These are phyloP conservation scores for Wallacemonas collosoma DNA, from an alignment of 208 protist genomes.

Conservation along the genomic window DNA sequence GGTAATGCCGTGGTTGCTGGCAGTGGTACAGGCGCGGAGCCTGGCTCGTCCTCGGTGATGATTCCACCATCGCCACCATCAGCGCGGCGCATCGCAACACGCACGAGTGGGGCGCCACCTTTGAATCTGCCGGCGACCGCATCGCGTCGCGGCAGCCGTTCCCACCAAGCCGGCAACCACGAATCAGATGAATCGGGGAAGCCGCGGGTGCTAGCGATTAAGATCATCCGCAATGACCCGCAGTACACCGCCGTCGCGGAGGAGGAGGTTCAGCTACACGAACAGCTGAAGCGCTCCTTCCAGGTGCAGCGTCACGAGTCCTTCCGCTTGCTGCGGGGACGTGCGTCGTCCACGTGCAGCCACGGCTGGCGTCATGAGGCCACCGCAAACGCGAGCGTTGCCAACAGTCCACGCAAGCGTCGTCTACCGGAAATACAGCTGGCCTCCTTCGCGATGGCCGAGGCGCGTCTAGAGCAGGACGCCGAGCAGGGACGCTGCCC, in stretches of 20 bases:
- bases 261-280: constrained; percentile 45
- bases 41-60: constrained; percentile 20
- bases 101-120: neutral
- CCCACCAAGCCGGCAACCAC: neutral
- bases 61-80: constrained; percentile 13
- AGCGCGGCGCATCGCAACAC: constrained; percentile 10
- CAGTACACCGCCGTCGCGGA: constrained; percentile 49
- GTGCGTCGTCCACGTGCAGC: neutral
- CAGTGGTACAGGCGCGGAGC: neutral
- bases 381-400: neutral
- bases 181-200: constrained; percentile 4
- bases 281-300: constrained; percentile 34
- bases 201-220: constrained; percentile 31
- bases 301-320: constrained; percentile 11
- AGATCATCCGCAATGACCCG: constrained; percentile 31
- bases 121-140: neutral
- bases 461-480: constrained; percentile 16
- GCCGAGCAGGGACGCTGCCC: constrained; percentile 26
- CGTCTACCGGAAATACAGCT: constrained; percentile 17
- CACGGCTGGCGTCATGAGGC: constrained; percentile 11
- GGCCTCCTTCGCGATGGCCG: constrained; percentile 8
- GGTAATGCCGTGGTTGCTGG: too few relatives aligned
- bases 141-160: neutral
- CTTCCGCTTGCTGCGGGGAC: constrained; percentile 1
- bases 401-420: constrained; percentile 7